A percentile compares a stretch with the other conserved stretches of the same genome.
Evolutionary conservation across 495 filamentous ascomycete genomes (phyloP).

Genomic region (Corynascus novoguineensis): DNA sequence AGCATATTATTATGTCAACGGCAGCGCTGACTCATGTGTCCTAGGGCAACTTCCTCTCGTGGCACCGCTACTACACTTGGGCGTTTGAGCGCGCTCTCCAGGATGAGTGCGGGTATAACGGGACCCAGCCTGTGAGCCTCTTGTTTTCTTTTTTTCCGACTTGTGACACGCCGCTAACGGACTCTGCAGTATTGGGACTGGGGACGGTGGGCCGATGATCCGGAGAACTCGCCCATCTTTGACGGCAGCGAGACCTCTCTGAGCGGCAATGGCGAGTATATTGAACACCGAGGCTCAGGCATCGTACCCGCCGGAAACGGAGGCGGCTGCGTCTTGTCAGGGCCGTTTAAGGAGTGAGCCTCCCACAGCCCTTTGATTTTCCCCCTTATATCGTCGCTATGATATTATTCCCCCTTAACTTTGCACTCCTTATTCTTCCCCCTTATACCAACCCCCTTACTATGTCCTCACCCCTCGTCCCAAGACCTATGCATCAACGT

Average conservation of each 20-base stretch:
- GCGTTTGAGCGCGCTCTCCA: constrained; percentile 59
- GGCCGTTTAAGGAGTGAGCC: constrained; percentile 49
- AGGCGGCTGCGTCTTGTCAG: constrained; percentile 61
- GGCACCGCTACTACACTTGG: constrained; percentile 65
- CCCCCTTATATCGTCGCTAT: too few relatives aligned
- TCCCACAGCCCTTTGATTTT: too few relatives aligned
- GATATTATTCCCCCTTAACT: background rate
- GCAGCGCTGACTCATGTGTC: background rate
- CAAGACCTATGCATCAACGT: background rate
- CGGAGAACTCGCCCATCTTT: constrained; percentile 57
- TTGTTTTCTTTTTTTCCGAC: background rate
- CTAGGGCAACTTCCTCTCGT: constrained; percentile 59
- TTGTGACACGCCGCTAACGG: background rate
- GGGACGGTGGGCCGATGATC: constrained; percentile 45
- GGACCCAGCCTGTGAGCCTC: constrained; percentile 34
- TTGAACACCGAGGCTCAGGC: constrained; percentile 27
- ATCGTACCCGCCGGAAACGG: constrained; percentile 49
- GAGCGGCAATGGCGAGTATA: constrained; percentile 54
- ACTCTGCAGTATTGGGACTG: constrained; percentile 56
- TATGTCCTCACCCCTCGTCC: background rate
- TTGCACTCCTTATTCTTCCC: too few relatives aligned
- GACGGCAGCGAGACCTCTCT: constrained; percentile 57
- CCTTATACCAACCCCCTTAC: background rate
- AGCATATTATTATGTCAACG: background rate
- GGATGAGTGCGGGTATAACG: constrained; percentile 63